Base-by-base conservation (phyloP, 176 grass and related monocot species). In the Juncus inflexus region DNA sequence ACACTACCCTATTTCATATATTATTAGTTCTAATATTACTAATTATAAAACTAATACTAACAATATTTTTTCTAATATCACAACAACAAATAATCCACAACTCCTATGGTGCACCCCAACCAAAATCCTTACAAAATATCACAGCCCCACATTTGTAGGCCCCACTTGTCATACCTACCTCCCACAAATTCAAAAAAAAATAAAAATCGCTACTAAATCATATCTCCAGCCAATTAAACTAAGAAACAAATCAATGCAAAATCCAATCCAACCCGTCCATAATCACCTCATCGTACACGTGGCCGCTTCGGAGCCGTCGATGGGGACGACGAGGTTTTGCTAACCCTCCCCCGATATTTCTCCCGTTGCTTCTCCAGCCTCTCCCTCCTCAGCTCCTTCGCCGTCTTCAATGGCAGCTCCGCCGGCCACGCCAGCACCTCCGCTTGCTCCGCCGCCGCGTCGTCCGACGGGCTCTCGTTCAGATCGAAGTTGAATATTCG, bases 311-410 rank as follows among this genome's bases (percentile, higher is more conserved):
- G 54, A 41, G 39, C 16, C 69, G 56, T 13, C 36, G 39, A 61
- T 37, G 55, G 55, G 9, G 9, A 61, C 19, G 19, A 28, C 19
- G 19, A 28, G 19, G 19, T 28, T 28, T 28, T 28, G 19, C 19
- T 28, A 28, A 45, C 2, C 9, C 58, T 16, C 43, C 69, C 69
- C 19, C 19, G 19, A 28, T 28, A 28, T 28, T 28, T 61, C 55
- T 73, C 69, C 38, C 69, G 41, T 8, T 73, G 69, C 35, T 45
- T 73, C 54, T 73, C 69, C 55, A 73, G 35, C 39, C 69, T 6
- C 37, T 55, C 39, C 13, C 40, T 58, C 69, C 69, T 35, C 1
- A 55, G 55, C 56, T 62, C 12, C 4, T 52, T 55, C 35, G 40
- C 8, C 42, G 13, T 47, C 10, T 61, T 19, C 9, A 16, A 49